A percentile compares a stretch with the other conserved stretches of the same genome.
These are phyloP conservation scores for Penicillium taxi DNA, from an alignment of 495 filamentous ascomycete genomes.

Conservation along the genomic window DNA sequence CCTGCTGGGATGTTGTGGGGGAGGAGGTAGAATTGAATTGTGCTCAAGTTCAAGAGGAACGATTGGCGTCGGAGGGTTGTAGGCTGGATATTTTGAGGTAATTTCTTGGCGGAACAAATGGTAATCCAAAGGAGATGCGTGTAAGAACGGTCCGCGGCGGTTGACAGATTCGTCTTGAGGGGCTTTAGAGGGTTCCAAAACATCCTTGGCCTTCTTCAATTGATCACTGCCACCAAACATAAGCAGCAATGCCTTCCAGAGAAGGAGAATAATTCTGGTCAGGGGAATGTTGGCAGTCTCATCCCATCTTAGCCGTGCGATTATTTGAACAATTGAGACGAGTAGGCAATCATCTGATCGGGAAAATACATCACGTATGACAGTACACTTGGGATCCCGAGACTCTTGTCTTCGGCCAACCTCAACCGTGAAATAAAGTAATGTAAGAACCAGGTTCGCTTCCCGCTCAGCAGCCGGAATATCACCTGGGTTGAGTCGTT, in stretches of 20 bases:
- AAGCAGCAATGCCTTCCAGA: constrained; percentile 87
- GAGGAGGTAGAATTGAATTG: constrained; percentile 79
- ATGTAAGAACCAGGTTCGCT: constrained; percentile 48
- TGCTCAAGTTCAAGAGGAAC: constrained; percentile 85
- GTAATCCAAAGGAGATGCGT: constrained; percentile 90
- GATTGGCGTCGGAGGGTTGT: constrained; percentile 75
- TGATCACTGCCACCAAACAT: constrained; percentile 69
- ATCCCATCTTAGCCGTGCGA: constrained; percentile 80
- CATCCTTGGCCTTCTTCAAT: constrained; percentile 65
- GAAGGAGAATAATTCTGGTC: constrained; percentile 63
- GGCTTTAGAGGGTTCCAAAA: constrained; percentile 30
- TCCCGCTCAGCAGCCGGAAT: constrained; percentile 38
- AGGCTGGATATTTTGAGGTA: constrained; percentile 96
- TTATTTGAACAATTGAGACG: constrained; percentile 63
- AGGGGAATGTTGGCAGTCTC: constrained; percentile 60
- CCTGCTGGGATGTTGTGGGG: constrained; percentile 64
- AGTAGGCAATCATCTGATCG: constrained; percentile 59
- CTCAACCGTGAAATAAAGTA: constrained; percentile 67
- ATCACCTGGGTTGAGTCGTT: constrained; percentile 24
- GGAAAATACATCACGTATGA: constrained; percentile 32
- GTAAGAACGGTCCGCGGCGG: constrained; percentile 55
- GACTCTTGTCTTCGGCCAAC: constrained; percentile 46
- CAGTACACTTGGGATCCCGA: constrained; percentile 15
- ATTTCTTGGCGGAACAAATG: constrained; percentile 95
- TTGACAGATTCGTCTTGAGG: constrained; percentile 26